Evolutionary conservation across 257 asterid species (phyloP).

Genomic region (Lithospermum erythrorhizon): DNA sequence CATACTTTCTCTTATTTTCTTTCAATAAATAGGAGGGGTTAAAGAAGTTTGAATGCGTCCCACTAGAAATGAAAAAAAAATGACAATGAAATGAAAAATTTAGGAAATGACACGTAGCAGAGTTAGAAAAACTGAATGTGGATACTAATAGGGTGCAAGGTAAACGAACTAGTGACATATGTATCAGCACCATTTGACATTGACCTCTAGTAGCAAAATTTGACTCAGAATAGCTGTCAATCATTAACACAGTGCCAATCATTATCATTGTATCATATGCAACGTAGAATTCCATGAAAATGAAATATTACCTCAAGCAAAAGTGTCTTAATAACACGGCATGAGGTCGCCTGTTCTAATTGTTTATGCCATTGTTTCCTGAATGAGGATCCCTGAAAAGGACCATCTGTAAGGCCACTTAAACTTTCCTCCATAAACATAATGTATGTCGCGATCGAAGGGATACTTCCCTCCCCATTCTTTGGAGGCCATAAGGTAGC

Average conservation of each 20-base stretch:
- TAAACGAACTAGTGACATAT: neutral
- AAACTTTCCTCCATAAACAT: constrained; percentile 74
- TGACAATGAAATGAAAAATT: neutral
- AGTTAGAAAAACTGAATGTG: neutral
- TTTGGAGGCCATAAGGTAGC: constrained; percentile 43
- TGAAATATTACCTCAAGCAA: constrained; percentile 58
- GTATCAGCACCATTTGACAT: neutral
- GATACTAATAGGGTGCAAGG: neutral
- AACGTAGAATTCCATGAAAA: neutral
- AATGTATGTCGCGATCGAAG: constrained; percentile 49
- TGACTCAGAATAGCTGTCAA: neutral
- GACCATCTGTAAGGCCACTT: constrained; percentile 55
- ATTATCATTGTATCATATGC: neutral
- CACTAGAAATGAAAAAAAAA: neutral
- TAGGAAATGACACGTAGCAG: neutral
- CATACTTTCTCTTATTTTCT: neutral
- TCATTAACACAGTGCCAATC: neutral
- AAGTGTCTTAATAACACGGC: constrained; percentile 37
- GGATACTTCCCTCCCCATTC: constrained; percentile 50
- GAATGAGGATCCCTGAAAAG: constrained; percentile 43
- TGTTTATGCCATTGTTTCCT: constrained; percentile 63
- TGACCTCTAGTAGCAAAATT: neutral
- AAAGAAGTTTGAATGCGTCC: neutral
- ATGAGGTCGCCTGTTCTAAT: constrained; percentile 49
- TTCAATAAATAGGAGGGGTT: neutral